These are phyloP conservation scores for Moringa oleifera DNA, from an alignment of 345 rosid species.

Conservation along the genomic window DNA sequence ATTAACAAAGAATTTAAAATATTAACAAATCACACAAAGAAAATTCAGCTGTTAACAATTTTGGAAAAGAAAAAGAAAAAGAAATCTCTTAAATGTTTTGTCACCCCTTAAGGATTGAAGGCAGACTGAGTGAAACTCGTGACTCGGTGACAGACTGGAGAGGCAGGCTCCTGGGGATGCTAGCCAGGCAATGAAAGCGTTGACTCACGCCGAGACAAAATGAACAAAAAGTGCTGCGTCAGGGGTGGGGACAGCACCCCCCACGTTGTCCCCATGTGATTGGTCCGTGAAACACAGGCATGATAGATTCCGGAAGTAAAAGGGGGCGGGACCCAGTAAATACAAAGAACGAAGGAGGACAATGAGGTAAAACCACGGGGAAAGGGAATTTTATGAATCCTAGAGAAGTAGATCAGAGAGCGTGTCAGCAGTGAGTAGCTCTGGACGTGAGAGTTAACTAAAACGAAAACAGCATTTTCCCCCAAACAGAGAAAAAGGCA, in stretches of 20 bases:
- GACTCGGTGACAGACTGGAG: neutral
- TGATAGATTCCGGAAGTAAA: neutral
- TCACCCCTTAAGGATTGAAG: neutral
- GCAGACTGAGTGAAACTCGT: conserved; percentile 11
- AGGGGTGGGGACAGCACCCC: neutral
- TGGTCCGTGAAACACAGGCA: conserved; percentile 14
- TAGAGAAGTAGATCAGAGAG: neutral
- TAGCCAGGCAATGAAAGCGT: conserved; percentile 10
- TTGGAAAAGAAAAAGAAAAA: too few relatives aligned
- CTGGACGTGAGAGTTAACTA: neutral
- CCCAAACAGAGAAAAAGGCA: neutral
- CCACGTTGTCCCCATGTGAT: conserved; percentile 1
- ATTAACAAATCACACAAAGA: too few relatives aligned
- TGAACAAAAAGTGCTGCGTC: neutral
- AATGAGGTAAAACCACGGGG: neutral
- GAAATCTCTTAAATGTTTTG: too few relatives aligned
- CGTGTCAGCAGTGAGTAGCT: neutral
- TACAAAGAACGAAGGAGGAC: neutral
- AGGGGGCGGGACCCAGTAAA: neutral
- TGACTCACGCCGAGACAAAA: conserved; percentile 6
- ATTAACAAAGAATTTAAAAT: too few relatives aligned
- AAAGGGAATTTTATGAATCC: neutral
- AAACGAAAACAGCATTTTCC: neutral
- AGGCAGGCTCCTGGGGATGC: conserved; percentile 2
- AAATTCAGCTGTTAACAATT: too few relatives aligned